Conservation (phyloP, 139 green algal genomes). For the Yamagishiella unicocca region DNA sequence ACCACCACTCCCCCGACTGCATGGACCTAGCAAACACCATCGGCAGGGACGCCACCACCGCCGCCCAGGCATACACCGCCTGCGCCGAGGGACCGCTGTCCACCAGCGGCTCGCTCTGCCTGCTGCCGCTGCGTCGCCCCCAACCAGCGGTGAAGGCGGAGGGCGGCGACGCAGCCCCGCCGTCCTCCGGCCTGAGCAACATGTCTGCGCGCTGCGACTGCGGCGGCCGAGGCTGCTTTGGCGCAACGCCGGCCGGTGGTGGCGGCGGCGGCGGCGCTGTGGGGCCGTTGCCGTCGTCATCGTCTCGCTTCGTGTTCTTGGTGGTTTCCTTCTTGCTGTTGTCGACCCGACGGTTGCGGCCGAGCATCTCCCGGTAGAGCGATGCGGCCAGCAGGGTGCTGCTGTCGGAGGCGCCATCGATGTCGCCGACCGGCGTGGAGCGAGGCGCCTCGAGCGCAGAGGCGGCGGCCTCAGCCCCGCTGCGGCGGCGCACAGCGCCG, state of each 20-base stretch:
- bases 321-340: no score
- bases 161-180: no score
- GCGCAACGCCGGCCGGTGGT: no score
- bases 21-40: neutral
- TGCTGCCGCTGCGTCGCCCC: neutral
- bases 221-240: no score
- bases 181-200: no score
- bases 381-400: constrained; percentile 18
- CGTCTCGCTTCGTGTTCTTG: no score
- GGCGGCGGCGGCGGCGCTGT: no score
- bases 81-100: neutral
- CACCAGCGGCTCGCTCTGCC: neutral
- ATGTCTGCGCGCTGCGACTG: no score
- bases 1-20: neutral
- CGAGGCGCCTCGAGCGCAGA: neutral
- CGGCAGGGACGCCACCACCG: constrained; percentile 29
- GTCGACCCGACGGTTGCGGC: no score
- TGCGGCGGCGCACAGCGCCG: neutral
- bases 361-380: constrained; percentile 32
- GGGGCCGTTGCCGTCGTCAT: no score
- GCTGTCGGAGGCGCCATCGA: neutral
- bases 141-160: no score
- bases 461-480: neutral
- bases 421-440: neutral
- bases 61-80: constrained; percentile 30